phyloP scores from a whole-genome alignment of 2,329 filamentous ascomycete genomes.

The Nothopassalora personata region DNA sequence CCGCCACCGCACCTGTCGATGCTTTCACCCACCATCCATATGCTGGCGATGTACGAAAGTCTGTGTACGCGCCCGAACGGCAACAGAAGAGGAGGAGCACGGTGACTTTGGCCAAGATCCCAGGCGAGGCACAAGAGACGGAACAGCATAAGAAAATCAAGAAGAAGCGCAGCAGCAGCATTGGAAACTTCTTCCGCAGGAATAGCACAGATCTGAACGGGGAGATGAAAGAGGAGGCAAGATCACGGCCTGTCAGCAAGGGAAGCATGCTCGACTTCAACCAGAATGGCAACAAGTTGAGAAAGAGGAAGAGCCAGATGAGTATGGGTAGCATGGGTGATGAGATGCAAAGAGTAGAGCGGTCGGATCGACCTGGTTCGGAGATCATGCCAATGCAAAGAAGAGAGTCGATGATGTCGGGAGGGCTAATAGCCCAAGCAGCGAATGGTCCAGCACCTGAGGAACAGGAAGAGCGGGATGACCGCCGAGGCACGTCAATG shows the following conservation, averaged over 20 bases:
- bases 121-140: neutral
- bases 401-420: slow-evolving; percentile 5
- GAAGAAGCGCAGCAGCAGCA: slow-evolving; percentile 28
- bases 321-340: slow-evolving; percentile 25
- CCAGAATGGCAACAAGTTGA: slow-evolving; percentile 30
- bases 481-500: slow-evolving; percentile 9
- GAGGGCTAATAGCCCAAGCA: slow-evolving; percentile 23
- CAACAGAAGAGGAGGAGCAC: slow-evolving; percentile 17
- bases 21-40: slow-evolving; percentile 89
- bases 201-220: slow-evolving; percentile 34
- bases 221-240: slow-evolving; percentile 26
- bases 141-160: slow-evolving; percentile 16
- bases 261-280: slow-evolving; percentile 30
- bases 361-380: slow-evolving; percentile 12
- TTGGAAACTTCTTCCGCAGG: slow-evolving; percentile 30
- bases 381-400: slow-evolving; percentile 11
- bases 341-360: slow-evolving; percentile 17
- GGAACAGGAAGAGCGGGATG: slow-evolving; percentile 16
- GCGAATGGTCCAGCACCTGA: slow-evolving; percentile 33
- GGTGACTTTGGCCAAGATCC: slow-evolving; percentile 6
- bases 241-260: slow-evolving; percentile 20
- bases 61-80: slow-evolving; percentile 59
- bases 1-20: slow-evolving; percentile 76
- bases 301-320: slow-evolving; percentile 32
- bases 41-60: slow-evolving; percentile 66